Percentiles rank a stretch among this genome's conserved stretches.
These are phyloP conservation scores for Solanum rostratum DNA, from an alignment of 257 asterid species.

Conservation along the genomic window DNA sequence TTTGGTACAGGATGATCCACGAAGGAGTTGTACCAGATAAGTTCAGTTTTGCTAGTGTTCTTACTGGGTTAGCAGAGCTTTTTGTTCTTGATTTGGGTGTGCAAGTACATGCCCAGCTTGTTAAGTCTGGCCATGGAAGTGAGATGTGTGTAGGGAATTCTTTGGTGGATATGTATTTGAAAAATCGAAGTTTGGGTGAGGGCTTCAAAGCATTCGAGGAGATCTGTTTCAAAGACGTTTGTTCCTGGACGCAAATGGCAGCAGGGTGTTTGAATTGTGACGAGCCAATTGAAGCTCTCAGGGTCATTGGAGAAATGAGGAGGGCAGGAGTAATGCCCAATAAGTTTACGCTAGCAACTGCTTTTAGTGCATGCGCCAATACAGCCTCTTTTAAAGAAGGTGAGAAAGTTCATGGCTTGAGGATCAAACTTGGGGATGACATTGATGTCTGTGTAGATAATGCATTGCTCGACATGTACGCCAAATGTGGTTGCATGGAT, in stretches of 20 bases:
- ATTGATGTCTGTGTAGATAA: constrained; percentile 57
- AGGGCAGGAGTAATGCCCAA: constrained; percentile 43
- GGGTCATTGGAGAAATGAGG: constrained; percentile 45
- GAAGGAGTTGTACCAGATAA: constrained; percentile 54
- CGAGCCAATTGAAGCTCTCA: constrained; percentile 42
- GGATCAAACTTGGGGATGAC: constrained; percentile 34
- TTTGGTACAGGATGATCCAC: constrained; percentile 43
- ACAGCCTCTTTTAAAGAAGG: constrained; percentile 51
- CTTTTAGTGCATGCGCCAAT: constrained; percentile 53
- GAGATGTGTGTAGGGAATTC: constrained; percentile 64
- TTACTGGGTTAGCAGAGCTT: constrained; percentile 57
- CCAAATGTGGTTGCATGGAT: constrained; percentile 57
- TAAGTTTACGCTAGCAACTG: constrained; percentile 59
- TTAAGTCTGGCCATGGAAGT: constrained; percentile 50
- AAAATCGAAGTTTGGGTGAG: constrained; percentile 25
- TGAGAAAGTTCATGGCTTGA: constrained; percentile 36
- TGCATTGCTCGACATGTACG: constrained; percentile 64
- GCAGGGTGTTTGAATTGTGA: constrained; percentile 50
- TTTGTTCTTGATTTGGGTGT: constrained; percentile 42
- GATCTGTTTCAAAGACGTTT: constrained; percentile 39
- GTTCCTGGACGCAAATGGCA: constrained; percentile 69
- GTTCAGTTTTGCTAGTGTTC: constrained; percentile 54
- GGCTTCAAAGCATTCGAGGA: constrained; percentile 59
- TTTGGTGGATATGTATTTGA: constrained; percentile 61
- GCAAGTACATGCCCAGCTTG: constrained; percentile 45